Evolutionary conservation across 345 rosid species (phyloP), one percentile per base, ranked within the genome.

Genomic region (Balakata baccata): DNA sequence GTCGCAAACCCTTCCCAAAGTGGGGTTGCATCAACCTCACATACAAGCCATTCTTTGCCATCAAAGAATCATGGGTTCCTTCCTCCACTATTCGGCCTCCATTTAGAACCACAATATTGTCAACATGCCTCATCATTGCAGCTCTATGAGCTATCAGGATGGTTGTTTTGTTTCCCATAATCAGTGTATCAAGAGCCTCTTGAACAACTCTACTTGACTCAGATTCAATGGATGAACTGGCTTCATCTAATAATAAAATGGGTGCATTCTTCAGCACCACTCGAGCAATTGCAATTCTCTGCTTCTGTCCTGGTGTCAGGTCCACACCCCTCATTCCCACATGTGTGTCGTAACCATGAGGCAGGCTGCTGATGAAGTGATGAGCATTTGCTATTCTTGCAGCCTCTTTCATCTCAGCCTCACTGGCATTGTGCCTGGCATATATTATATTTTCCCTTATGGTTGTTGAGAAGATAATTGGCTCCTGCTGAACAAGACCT

Each of bases 321-420:
- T 96, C 99, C 75, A 96, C 94, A 49, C 96, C 99, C 86, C 99
- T 90, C 98, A 96, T 96, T 62, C 99, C 99, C 47, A 95, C 94
- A 74, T 92, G 97, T 0, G 98, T 95, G 85, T 95, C 99, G 58
- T 95, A 95, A 68, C 99, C 99, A 70, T 92, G 97, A 74, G 99
- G 93, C 77, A 92, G 86, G 74, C 94, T 95, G 85, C 99, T 95
- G 79, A 95, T 95, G 79, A 92, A 95, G 85, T 92, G 99, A 82
- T 95, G 99, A 58, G 99, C 99, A 69, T 95, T 95, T 60, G 99
- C 99, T 75, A 96, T 93, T 84, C 99, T 87, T 37, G 99, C 99
- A 74, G 99, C 99, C 82, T 96, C 99, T 81, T 96, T 93, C 79
- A 96, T 82, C 88, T 96, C 99, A 6, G 98, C 93, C 82, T 93